A percentile compares a stretch with the other conserved stretches of the same genome.
Conservation (phyloP, 495 filamentous ascomycete genomes). For the Penicillium alfredii region DNA sequence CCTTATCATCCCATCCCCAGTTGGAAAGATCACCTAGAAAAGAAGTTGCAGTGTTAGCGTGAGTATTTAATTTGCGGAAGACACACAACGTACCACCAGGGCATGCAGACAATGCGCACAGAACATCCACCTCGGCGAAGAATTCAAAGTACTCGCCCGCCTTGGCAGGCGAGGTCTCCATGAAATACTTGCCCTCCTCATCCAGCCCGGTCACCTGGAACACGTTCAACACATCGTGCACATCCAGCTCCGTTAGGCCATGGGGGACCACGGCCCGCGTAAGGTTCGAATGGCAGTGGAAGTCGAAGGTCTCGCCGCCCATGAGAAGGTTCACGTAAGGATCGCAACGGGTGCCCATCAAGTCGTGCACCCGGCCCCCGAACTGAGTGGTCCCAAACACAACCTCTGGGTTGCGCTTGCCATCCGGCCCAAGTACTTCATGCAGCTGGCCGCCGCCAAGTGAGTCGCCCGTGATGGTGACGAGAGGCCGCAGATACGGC, state of each 20-base stretch:
- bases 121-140: constrained; percentile 67
- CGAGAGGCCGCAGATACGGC: constrained; percentile 68
- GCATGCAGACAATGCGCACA: constrained; percentile 65
- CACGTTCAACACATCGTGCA: constrained; percentile 77
- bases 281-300: constrained; percentile 78
- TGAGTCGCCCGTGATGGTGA: constrained; percentile 64
- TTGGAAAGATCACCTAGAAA: constrained; percentile 62
- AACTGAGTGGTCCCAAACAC: constrained; percentile 39
- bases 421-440: constrained; percentile 33
- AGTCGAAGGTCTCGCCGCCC: constrained; percentile 64
- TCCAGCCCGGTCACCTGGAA: constrained; percentile 77
- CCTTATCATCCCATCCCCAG: constrained; percentile 68
- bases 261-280: constrained; percentile 62
- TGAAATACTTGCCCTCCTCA: constrained; percentile 67
- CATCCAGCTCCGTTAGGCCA: constrained; percentile 63
- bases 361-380: constrained; percentile 59
- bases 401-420: constrained; percentile 28
- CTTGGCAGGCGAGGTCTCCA: constrained; percentile 65
- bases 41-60: too few relatives aligned
- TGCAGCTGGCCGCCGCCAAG: constrained; percentile 53
- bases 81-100: constrained; percentile 41
- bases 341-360: constrained; percentile 73
- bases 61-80: too few relatives aligned
- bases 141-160: constrained; percentile 67
- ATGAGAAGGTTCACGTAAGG: constrained; percentile 70